Conservation (phyloP, 2,329 filamentous ascomycete species). For the Fusarium lateritium region DNA sequence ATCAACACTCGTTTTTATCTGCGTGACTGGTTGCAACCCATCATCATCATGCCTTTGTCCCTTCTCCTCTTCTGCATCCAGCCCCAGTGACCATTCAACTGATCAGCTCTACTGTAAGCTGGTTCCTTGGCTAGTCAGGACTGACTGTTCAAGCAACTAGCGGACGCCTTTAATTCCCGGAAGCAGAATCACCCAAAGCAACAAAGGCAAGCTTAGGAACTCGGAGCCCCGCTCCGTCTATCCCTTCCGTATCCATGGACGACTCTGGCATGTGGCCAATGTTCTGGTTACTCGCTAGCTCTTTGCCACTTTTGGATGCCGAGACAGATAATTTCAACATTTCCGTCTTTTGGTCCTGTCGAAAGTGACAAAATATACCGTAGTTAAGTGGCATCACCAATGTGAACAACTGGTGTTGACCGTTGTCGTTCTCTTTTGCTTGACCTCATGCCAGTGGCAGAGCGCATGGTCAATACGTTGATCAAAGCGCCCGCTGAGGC, state of each 20-base stretch:
- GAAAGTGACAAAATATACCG: neutral
- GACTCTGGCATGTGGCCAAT: slow-evolving; percentile 36
- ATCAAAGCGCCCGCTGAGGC: slow-evolving; percentile 12
- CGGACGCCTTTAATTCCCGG: slow-evolving; percentile 30
- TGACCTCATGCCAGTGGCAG: neutral
- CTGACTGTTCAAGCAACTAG: slow-evolving; percentile 16
- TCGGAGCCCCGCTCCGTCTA: slow-evolving; percentile 7
- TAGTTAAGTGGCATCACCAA: neutral
- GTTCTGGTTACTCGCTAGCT: slow-evolving; percentile 9
- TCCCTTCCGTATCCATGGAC: slow-evolving; percentile 8
- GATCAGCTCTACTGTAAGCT: slow-evolving; percentile 4
- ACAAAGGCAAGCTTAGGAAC: slow-evolving; percentile 18
- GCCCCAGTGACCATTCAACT: slow-evolving; percentile 5
- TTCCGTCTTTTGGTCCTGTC: neutral
- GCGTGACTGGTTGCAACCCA: slow-evolving; percentile 5
- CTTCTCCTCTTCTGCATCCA: neutral
- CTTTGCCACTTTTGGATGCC: slow-evolving; percentile 8
- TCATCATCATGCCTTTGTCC: neutral
- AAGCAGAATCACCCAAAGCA: slow-evolving; percentile 42
- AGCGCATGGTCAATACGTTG: neutral
- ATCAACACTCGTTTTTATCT: slow-evolving; percentile 12
- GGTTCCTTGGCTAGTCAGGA: slow-evolving; percentile 24
- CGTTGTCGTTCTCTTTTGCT: slow-evolving; percentile 8
- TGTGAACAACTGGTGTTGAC: neutral
- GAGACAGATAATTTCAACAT: neutral